Conservation (phyloP, 2,329 filamentous ascomycete species). For the Chrysosphaeria jannelii region DNA sequence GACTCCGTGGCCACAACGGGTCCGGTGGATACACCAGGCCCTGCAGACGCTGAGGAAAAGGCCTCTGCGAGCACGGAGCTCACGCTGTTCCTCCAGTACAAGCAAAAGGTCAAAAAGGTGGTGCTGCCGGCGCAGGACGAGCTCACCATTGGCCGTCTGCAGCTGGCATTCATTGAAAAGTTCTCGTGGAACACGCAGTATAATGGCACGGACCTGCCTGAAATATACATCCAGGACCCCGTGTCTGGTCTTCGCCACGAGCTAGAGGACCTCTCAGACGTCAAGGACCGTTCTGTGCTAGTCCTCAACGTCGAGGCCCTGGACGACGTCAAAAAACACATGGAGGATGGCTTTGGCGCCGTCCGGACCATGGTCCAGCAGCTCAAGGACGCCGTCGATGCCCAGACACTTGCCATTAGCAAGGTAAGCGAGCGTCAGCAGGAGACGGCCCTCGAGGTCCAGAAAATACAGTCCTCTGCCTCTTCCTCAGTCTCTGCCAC, state of each 20-base stretch:
- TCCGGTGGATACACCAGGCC: no score
- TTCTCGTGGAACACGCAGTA: slow-evolving; percentile 97
- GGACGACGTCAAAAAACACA: slow-evolving; percentile 87
- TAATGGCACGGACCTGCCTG: slow-evolving; percentile 72
- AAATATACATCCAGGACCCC: slow-evolving; percentile 93
- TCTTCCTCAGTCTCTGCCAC: background rate
- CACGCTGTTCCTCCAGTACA: slow-evolving; percentile 85
- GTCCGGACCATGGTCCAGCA: slow-evolving; percentile 62
- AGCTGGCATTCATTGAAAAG: slow-evolving; percentile 94
- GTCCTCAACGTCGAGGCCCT: slow-evolving; percentile 78
- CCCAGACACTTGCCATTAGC: slow-evolving; percentile 56
- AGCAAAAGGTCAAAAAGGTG: slow-evolving; percentile 90
- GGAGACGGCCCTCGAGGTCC: slow-evolving; percentile 67
- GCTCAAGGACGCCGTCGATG: slow-evolving; percentile 55
- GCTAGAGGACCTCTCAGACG: slow-evolving; percentile 69
- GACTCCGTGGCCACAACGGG: no score
- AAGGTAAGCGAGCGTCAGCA: slow-evolving; percentile 73
- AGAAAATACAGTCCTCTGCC: slow-evolving; percentile 15
- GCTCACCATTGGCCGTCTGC: slow-evolving; percentile 60
- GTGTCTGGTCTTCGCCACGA: slow-evolving; percentile 92
- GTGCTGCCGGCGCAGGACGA: slow-evolving; percentile 63
- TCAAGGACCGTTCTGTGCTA: slow-evolving; percentile 86
- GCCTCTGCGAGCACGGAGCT: slow-evolving; percentile 40
- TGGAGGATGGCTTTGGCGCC: slow-evolving; percentile 67
- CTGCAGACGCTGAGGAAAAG: background rate